Base-by-base conservation (phyloP, 495 filamentous ascomycete species). In the Xylaria grammica region DNA sequence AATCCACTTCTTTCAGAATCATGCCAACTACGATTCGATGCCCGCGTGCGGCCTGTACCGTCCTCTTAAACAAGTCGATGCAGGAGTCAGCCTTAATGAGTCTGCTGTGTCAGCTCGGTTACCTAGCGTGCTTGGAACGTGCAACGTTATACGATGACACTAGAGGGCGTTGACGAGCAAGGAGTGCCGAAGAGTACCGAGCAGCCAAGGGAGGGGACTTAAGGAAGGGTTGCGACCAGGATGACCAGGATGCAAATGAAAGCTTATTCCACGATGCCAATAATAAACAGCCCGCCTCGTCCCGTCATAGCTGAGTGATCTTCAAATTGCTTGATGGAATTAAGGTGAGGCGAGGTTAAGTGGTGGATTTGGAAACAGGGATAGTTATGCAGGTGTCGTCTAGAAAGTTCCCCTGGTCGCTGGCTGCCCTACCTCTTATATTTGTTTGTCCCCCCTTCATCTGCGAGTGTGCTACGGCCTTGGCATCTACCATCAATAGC, bases 41-140 rank as follows among this genome's bases (percentile, higher is more conserved):
- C 40, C 2, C 40, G 36, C 27, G 38, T 57, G 61, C 44, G 61
- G 61, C 46, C 36, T 29, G 51, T 62, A 54, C 50, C 60, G 40
- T 13, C 51, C 52, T 57, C 52, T 63, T 56, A 63, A 56, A 50
- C 60, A 63, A 63, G 49, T 56, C 45, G 44, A 29, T 64, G 62
- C 62, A 64, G 32, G 62, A 64, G 44, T 64, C 62, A 64, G 53
- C 62, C 62, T 48, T 63, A 63, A 36, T 22, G 26, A 55, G 40
- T n/a, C 22, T 52, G 59, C 36, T 34, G 32, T 60, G 57, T 53
- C 51, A 63, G 48, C 48, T 52, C 32, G 50, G 26, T 55, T n/a
- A n/a, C n/a, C n/a, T 58, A 49, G 20, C n/a, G 52, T 26, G 52
- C 53, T 24, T 26, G 19, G 27, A 55, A 42, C 40, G n/a, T 57